These are phyloP conservation scores for Monosporascus sp. DNA, from an alignment of 2,329 filamentous ascomycete genomes.

Conservation along the genomic window DNA sequence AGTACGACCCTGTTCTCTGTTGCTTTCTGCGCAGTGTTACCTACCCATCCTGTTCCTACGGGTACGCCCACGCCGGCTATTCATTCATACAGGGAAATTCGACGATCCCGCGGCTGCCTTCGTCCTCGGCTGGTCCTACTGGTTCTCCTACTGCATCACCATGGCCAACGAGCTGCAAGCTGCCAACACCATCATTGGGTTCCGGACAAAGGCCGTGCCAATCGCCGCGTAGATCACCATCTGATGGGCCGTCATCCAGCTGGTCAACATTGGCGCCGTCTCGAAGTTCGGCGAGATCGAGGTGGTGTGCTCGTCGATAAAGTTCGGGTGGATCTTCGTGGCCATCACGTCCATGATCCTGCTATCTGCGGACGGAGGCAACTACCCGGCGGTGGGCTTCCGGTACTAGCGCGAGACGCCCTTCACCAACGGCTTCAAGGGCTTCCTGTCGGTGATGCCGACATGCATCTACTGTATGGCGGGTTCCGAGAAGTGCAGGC, in stretches of 20 bases:
- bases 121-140: slow-evolving; percentile 42
- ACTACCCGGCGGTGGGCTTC: slow-evolving; percentile 35
- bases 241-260: slow-evolving; percentile 33
- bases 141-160: slow-evolving; percentile 38
- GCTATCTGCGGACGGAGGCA: slow-evolving; percentile 38
- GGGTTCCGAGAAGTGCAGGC: slow-evolving; percentile 36
- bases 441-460: slow-evolving; percentile 50
- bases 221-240: slow-evolving; percentile 39
- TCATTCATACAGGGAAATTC: slow-evolving; percentile 29
- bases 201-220: slow-evolving; percentile 38
- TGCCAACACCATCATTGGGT: slow-evolving; percentile 35
- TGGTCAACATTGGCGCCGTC: slow-evolving; percentile 36
- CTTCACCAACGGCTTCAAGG: slow-evolving; percentile 40
- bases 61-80: no score
- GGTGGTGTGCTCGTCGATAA: slow-evolving; percentile 37
- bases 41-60: no score
- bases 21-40: no score
- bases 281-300: slow-evolving; percentile 41
- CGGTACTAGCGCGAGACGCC: slow-evolving; percentile 37
- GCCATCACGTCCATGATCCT: slow-evolving; percentile 40
- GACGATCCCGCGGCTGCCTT: slow-evolving; percentile 37
- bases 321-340: slow-evolving; percentile 43
- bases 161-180: slow-evolving; percentile 39
- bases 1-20: slow-evolving; percentile 1
- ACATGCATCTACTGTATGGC: slow-evolving; percentile 46